Base-by-base conservation (phyloP, 768 basidiomycete genomes). In the Phaeotremella fagi region DNA sequence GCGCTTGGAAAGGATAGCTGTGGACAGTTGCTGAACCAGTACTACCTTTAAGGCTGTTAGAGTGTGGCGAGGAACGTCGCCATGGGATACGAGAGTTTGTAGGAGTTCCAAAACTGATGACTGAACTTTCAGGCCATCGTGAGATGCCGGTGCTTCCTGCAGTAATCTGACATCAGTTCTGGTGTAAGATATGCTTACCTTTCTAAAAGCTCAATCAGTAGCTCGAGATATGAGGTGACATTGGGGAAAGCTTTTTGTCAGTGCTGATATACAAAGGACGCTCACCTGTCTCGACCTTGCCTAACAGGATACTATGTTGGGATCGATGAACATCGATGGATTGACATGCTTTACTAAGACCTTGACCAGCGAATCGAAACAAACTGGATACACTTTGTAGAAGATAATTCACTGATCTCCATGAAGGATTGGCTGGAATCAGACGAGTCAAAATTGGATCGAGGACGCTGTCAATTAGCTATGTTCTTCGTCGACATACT, bases 331-430 rank as follows among this genome's bases (percentile, higher is more conserved):
- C 76, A 11, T 77, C 75, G 1, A 83, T 82, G 12, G 79, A 79
- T 48, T 85, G 81, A 0, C 87, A 84, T 1, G 85, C 80, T 63
- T 87, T 87, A 42, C 83, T 79, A 67, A 95, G 86, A 0, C 88
- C 89, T 72, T 89, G 87, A 2, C 91, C 91, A 1, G 92, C 92
- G 66, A 91, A 92, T 29, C 84, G 82, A 48, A 87, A 81, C 11
- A 95, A 78, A 0, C 84, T 83, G 11, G 88, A 77, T 1, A 97
- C 75, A 16, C 82, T 82, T 54, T 91, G 88, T 41, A 97, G 74
- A 7, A 90, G 75, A 72, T 95, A 83, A 45, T 41, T 20, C 22
- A 20, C 38, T 20, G 38, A 41, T 7, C 38, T 11, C 38, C 38
- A 41, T 81, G 80, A 16, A 82, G 77, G 52, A 85, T 82, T 9